phyloP scores from a whole-genome alignment of 1,284 basidiomycete genomes.

The Hypsizygus ulmarius region DNA sequence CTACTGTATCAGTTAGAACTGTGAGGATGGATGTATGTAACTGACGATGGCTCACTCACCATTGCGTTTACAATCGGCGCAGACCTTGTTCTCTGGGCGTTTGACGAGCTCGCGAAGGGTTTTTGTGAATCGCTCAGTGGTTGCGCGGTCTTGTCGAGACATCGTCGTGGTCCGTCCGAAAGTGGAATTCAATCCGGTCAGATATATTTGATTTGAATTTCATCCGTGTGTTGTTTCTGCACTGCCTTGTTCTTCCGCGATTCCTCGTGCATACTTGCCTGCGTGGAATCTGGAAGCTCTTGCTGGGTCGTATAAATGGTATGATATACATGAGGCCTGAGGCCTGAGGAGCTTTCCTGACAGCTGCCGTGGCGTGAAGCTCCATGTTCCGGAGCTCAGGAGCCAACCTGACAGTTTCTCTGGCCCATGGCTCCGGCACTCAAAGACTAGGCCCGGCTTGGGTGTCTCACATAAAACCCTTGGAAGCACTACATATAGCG shows the following conservation, averaged over 20 bases:
- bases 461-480: no score
- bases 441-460: no score
- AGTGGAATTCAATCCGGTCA: slow-evolving; percentile 6
- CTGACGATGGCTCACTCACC: slow-evolving; percentile 48
- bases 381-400: no score
- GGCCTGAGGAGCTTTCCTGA: no score
- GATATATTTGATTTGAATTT: neutral
- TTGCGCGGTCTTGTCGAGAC: slow-evolving; percentile 80
- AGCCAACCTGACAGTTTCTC: no score
- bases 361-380: no score
- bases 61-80: slow-evolving; percentile 92
- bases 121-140: slow-evolving; percentile 74
- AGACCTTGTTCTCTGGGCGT: slow-evolving; percentile 89
- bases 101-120: slow-evolving; percentile 84
- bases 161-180: slow-evolving; percentile 41
- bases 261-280: neutral
- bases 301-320: no score
- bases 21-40: slow-evolving; percentile 13
- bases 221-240: neutral
- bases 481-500: no score
- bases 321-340: no score
- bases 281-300: no score
- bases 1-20: slow-evolving; percentile 39
- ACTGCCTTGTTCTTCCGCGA: no score
- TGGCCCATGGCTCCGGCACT: no score